Conservation (phyloP, 495 filamentous ascomycete genomes). For the Penicillium maclennaniae region DNA sequence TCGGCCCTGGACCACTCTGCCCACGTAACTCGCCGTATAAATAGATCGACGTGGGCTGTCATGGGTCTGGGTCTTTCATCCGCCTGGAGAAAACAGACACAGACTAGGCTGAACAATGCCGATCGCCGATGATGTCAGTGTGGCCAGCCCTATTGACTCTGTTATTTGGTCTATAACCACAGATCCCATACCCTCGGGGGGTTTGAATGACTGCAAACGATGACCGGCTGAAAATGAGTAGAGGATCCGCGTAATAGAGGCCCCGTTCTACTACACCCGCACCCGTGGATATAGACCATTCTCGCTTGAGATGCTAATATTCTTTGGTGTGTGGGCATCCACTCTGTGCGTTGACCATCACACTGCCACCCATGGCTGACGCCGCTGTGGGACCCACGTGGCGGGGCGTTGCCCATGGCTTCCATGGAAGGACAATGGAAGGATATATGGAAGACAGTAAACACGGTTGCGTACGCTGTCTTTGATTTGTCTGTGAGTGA, state of each 20-base stretch:
- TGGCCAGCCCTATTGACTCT: no score
- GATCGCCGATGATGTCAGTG: background rate
- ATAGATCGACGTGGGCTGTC: background rate
- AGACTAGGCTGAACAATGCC: background rate
- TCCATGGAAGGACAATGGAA: background rate
- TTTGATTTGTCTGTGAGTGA: background rate
- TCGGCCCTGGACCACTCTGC: no score
- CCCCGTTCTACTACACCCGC: background rate
- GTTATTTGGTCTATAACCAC: no score
- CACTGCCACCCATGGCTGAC: background rate
- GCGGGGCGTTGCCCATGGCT: constrained; percentile 1
- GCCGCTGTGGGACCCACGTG: constrained; percentile 6
- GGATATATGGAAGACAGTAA: background rate
- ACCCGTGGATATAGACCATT: background rate
- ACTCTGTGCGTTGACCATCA: background rate
- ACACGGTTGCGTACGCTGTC: background rate
- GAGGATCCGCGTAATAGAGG: background rate
- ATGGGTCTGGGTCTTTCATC: background rate
- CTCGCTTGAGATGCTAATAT: background rate
- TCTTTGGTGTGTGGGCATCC: background rate
- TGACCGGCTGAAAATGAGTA: no score
- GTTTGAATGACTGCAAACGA: no score
- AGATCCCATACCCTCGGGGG: no score
- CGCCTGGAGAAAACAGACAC: background rate
- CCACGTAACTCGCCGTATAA: no score